phyloP scores from a whole-genome alignment of 768 basidiomycete species.

The Panaeolus papilionaceus region DNA sequence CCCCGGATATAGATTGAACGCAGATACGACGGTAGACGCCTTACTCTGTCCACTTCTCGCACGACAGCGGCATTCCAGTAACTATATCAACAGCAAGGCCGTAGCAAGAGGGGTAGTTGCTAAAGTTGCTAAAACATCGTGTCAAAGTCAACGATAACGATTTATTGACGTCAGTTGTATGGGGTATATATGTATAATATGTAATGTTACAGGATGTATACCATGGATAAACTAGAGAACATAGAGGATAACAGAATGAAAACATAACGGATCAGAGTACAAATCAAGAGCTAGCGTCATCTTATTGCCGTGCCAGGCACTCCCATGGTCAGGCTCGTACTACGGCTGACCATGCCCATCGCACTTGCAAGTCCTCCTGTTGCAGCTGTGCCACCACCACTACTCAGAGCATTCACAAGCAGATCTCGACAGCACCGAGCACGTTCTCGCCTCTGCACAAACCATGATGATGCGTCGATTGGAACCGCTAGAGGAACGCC shows the following conservation, averaged over 20 bases:
- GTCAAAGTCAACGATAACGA: neutral
- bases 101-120: neutral
- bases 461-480: constrained; percentile 80
- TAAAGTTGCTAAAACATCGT: neutral
- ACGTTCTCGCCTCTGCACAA: constrained; percentile 78
- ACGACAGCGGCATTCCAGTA: neutral
- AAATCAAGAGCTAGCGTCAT: neutral
- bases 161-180: neutral
- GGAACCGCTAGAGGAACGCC: constrained; percentile 76
- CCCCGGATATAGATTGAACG: neutral
- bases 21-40: neutral
- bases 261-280: neutral
- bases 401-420: constrained; percentile 58
- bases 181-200: neutral
- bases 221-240: constrained; percentile 8
- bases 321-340: constrained; percentile 35
- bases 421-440: constrained; percentile 62
- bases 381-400: constrained; percentile 41
- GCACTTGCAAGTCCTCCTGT: constrained; percentile 35
- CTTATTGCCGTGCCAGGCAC: neutral
- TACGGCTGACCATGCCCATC: constrained; percentile 39
- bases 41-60: neutral
- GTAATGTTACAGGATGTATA: constrained; percentile 8
- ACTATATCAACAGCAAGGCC: neutral
- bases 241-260: constrained; percentile 6